Conservation (phyloP, 306 rosid genomes). For the Boehmeria nivea region DNA sequence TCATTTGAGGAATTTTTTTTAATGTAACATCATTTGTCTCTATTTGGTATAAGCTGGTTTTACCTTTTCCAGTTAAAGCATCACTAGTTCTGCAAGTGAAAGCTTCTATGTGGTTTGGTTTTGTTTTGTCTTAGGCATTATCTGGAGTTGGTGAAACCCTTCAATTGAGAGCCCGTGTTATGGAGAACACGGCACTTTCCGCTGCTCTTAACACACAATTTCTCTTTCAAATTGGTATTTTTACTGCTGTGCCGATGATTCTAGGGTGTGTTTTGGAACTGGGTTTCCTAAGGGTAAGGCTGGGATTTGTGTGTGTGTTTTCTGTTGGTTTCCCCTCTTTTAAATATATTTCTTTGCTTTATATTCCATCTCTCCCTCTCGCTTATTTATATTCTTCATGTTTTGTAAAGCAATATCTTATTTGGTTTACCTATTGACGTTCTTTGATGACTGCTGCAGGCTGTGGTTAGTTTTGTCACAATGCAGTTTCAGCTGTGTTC, state of each 20-base stretch:
- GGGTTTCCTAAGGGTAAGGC: constrained; percentile 75
- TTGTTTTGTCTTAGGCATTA: constrained; percentile 53
- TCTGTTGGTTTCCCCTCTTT: not conserved
- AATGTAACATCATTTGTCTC: no score
- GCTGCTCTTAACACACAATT: constrained; percentile 79
- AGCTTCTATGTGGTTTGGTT: no score
- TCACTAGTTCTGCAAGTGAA: no score
- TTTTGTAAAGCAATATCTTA: not conserved
- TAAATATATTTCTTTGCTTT: not conserved
- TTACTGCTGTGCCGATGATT: constrained; percentile 88
- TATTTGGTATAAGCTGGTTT: no score
- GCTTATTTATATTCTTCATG: not conserved
- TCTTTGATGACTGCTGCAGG: constrained; percentile 51
- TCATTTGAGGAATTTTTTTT: not conserved
- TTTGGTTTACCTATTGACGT: not conserved
- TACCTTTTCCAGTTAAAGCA: no score
- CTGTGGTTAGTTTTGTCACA: constrained; percentile 72
- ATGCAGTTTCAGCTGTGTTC: constrained; percentile 95
- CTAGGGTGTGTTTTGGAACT: constrained; percentile 79
- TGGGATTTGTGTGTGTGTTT: not conserved
- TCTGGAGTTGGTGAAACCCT: constrained; percentile 84
- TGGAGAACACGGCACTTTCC: constrained; percentile 57
- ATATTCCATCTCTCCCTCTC: not conserved
- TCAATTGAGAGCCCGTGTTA: constrained; percentile 46
- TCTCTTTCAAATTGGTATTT: constrained; percentile 82